Evolutionary conservation across 2,329 filamentous ascomycete species (phyloP), one percentile per base, ranked within the genome.

Genomic region (Aureobasidium pullulans): DNA sequence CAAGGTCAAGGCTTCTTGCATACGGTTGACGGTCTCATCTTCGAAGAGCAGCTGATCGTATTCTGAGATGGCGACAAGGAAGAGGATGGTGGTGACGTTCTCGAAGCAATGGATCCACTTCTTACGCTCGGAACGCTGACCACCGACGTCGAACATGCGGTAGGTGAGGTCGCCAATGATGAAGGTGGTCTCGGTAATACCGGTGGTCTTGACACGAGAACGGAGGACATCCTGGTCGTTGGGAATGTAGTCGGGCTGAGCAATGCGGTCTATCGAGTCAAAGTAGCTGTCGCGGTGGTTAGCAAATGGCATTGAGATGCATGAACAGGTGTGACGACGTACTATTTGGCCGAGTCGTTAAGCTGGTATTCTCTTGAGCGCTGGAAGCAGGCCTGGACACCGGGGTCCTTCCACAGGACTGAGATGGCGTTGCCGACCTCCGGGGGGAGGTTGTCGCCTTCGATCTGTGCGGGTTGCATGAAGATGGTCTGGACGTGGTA

Each of bases 51-150:
- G 96, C 73, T 97, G 94, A 71, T 97, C 93, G 73, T 96, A 97
- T 61, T 93, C 93, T 64, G 91, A 96, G 67, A 97, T 92, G 49
- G 93, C 92, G 56, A 96, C 93, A 65, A 97, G 82, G 76, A 97
- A 97, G 42, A 97, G 79, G 57, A 97, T 80, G 66, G 90, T 92
- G 69, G 94, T 91, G 63, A 96, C 91, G 64, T 94, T 94, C 72
- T 96, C 91, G 71, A 96, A 96, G 71, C 91, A 94, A 73, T 96
- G 91, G 64, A 96, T 96, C 91, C 91, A 96, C 79, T 96, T 96
- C 82, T 96, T 96, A 63, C 91, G 87, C 75, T 96, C 91, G 31
- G 91, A 96, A 67, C 91, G 82, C 72, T 96, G 91, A 60, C 91
- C 91, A 71, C 91, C 91, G 48, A 96, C 91, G 69, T 96, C 91